A percentile compares a stretch with the other conserved stretches of the same genome.
Conservation (phyloP, 169 alveolate genomes). For the Eimeria brunetti region DNA sequence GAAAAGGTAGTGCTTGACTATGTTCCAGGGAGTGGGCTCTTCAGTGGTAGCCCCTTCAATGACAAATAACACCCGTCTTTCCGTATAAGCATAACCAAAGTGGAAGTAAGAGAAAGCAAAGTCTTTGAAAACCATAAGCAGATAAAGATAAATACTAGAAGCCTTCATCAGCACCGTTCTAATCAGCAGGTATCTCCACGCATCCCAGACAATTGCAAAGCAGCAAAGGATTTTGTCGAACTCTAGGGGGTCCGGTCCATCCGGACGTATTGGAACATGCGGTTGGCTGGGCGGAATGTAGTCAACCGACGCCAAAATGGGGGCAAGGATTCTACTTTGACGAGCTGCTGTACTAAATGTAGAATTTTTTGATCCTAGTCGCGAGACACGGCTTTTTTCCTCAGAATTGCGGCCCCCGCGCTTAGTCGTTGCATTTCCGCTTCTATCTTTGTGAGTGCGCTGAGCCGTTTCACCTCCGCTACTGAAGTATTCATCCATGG, state of each 20-base stretch:
- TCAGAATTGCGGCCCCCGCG: constrained; percentile 11
- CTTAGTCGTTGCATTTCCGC: neutral
- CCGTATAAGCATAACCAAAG: constrained; percentile 66
- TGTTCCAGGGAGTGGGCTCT: constrained; percentile 21
- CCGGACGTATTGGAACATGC: constrained; percentile 54
- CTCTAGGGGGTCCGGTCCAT: constrained; percentile 75
- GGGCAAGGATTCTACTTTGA: constrained; percentile 39
- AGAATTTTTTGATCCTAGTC: constrained; percentile 34
- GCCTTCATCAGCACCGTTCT: constrained; percentile 77
- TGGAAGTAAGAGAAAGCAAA: constrained; percentile 70
- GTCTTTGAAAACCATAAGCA: constrained; percentile 77
- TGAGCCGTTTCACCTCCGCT: constrained; percentile 17
- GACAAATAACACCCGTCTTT: constrained; percentile 1
- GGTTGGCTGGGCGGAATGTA: constrained; percentile 53
- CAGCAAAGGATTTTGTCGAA: constrained; percentile 72
- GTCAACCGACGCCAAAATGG: constrained; percentile 38
- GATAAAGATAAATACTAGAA: constrained; percentile 61
- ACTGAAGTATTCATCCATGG: neutral
- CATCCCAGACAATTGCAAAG: constrained; percentile 74
- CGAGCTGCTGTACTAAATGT: constrained; percentile 46
- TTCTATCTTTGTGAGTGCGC: constrained; percentile 21
- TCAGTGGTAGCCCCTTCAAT: constrained; percentile 44
- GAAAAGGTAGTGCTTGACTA: neutral
- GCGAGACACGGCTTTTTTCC: constrained; percentile 26
- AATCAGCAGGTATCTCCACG: constrained; percentile 71